Evolutionary conservation across 2,329 filamentous ascomycete genomes (phyloP).

Genomic region (Esteya vermicola): DNA sequence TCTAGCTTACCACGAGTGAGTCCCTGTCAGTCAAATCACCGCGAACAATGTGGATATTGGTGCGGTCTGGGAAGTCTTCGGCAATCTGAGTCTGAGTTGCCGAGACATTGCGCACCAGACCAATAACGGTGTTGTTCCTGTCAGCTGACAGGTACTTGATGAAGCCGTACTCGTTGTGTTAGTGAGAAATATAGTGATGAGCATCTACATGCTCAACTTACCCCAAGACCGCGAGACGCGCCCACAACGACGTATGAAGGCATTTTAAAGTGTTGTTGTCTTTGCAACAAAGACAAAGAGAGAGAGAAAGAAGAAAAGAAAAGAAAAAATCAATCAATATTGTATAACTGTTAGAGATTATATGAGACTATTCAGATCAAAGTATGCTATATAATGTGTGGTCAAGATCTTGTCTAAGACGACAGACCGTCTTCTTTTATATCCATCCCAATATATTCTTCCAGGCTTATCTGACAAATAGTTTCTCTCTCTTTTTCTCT

Average conservation of each 20-base stretch:
- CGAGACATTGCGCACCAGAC: slow-evolving; percentile 31
- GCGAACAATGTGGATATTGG: slow-evolving; percentile 30
- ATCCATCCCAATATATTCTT: too few relatives aligned
- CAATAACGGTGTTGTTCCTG: slow-evolving; percentile 28
- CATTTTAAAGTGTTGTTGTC: too few relatives aligned
- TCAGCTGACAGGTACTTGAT: slow-evolving; percentile 29
- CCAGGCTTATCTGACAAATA: too few relatives aligned
- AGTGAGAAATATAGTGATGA: neutral
- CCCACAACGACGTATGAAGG: slow-evolving; percentile 13
- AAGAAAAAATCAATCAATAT: neutral
- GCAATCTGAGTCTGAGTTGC: slow-evolving; percentile 27
- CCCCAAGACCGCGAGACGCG: slow-evolving; percentile 12
- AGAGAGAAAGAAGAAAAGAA: neutral
- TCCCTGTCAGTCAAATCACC: slow-evolving; percentile 27
- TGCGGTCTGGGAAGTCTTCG: slow-evolving; percentile 20
- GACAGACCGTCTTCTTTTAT: too few relatives aligned
- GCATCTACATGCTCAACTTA: too few relatives aligned
- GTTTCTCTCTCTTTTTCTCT: too few relatives aligned
- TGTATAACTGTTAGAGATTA: too few relatives aligned
- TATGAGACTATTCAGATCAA: too few relatives aligned
- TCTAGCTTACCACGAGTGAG: slow-evolving; percentile 19
- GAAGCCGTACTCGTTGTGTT: slow-evolving; percentile 28
- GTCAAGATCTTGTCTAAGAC: too few relatives aligned
- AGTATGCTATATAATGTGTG: too few relatives aligned
- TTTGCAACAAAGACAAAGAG: too few relatives aligned